Percentiles rank a stretch among this genome's conserved stretches.
These are phyloP conservation scores for Arachis hypogaea DNA, from an alignment of 306 rosid genomes.

Conservation along the genomic window DNA sequence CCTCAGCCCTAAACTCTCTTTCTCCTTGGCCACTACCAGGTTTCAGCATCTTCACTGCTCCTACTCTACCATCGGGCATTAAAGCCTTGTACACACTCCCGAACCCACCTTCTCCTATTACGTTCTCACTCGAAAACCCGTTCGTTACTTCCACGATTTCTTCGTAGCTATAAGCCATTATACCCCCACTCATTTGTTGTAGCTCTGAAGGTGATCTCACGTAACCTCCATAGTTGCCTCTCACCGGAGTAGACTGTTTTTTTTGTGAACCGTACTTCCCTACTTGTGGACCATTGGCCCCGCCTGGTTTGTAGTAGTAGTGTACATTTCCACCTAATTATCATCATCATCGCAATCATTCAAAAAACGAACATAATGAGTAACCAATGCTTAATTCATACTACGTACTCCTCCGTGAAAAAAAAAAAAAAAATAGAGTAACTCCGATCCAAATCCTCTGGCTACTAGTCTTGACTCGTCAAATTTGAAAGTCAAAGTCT, in stretches of 20 bases:
- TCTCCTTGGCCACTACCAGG: slow-evolving; percentile 97
- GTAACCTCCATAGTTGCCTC: slow-evolving; percentile 34
- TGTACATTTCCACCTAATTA: slow-evolving; percentile 49
- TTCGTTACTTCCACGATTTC: slow-evolving; percentile 64
- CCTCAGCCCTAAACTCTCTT: slow-evolving; percentile 89
- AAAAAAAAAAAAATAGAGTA: too few species aligned
- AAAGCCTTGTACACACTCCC: slow-evolving; percentile 83
- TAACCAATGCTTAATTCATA: too few species aligned
- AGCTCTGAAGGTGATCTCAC: slow-evolving; percentile 50
- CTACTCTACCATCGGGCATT: slow-evolving; percentile 68
- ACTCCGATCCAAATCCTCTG: too few species aligned
- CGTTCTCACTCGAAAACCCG: slow-evolving; percentile 66
- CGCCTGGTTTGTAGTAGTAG: slow-evolving; percentile 46
- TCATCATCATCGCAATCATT: too few species aligned
- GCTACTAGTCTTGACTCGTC: too few species aligned
- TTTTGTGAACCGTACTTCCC: slow-evolving; percentile 42
- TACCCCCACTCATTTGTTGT: slow-evolving; percentile 35
- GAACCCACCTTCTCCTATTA: slow-evolving; percentile 92
- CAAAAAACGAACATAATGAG: too few species aligned
- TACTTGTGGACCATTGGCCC: slow-evolving; percentile 40
- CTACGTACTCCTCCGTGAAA: too few species aligned
- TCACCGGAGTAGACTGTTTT: slow-evolving; percentile 23
- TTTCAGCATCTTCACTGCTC: slow-evolving; percentile 84
- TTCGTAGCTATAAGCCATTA: slow-evolving; percentile 65
- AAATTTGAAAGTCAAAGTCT: too few species aligned